Base-by-base conservation (phyloP, 1,139 yeast species). In the Taphrina pruni region DNA sequence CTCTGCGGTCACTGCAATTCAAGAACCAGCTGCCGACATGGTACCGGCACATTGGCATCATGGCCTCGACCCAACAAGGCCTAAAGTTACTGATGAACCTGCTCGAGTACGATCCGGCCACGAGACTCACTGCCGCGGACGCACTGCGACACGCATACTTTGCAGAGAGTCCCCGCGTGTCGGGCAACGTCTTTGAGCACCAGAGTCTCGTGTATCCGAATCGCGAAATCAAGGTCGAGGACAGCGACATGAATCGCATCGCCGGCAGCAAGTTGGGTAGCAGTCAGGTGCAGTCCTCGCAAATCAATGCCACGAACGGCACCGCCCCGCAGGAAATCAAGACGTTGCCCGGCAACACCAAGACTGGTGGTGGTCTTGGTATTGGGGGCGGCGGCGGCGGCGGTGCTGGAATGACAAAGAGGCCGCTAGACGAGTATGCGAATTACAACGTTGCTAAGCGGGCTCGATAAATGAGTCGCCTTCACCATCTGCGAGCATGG, bases 131-230 rank as follows among this genome's bases (percentile, higher is more conserved):
- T 0, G 98, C 94, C 0, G 88, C 86, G 54, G 88, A 88, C 69
- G 97, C 97, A 0, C 81, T 94, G 72, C 82, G 84, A 68, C 97
- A 91, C 77, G 90, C 91, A 14, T 93, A 89, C 76, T 82, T 94
- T 71, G 82, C 86, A 60, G 86, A 88, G 56, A 89, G 96, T 89
- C 97, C 90, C 75, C 94, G 89, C 52, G 70, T 70, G 32, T 54
- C 70, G 21, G 57, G 51, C 45, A 65, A 60, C 21, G 65, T 65
- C 45, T 70, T 69, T 54, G 50, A 41, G 20, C 51, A 65, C 26
- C 60, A 60, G 21, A 54, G 61, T 26, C 26, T 65, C 12, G 52
- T 58, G 9, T 69, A 69, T 45, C 70, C 70, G 2, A 56, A 58
- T 35, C 21, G 70, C 46, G 61, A 66, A 21, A 69, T 69, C 38